A percentile compares a stretch with the other conserved stretches of the same genome.
Evolutionary conservation across 2,329 filamentous ascomycete genomes (phyloP).

Genomic region (Plenodomus lindquistii): DNA sequence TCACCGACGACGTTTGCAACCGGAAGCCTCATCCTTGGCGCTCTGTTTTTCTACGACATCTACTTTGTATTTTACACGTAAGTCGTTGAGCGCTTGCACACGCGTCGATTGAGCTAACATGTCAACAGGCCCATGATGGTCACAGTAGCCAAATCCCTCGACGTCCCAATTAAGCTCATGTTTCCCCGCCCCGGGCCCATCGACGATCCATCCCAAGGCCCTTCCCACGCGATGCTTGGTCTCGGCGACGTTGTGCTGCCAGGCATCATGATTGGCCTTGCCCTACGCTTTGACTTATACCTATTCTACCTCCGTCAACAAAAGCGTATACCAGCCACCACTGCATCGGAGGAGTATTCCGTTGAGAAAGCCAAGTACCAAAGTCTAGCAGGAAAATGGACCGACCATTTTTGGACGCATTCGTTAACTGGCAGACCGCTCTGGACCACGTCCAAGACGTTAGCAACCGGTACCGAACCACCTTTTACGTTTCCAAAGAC

Average conservation of each 20-base stretch:
- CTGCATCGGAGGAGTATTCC: constrained; percentile 11
- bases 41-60: constrained; percentile 93
- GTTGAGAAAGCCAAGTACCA: constrained; percentile 48
- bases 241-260: constrained; percentile 94
- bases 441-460: constrained; percentile 13
- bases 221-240: constrained; percentile 74
- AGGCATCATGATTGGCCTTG: constrained; percentile 85
- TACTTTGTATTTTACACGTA: constrained; percentile 86
- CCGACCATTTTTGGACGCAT: constrained; percentile 77
- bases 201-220: constrained; percentile 47
- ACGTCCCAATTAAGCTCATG: constrained; percentile 90
- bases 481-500: constrained; percentile 70
- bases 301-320: constrained; percentile 75
- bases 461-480: constrained; percentile 20
- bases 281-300: constrained; percentile 89
- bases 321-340: constrained; percentile 31
- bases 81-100: constrained; percentile 35
- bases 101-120: constrained; percentile 6
- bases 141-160: constrained; percentile 83
- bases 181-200: constrained; percentile 68
- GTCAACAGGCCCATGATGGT: constrained; percentile 72
- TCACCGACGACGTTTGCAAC: constrained; percentile 88
- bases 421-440: constrained; percentile 36
- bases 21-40: constrained; percentile 74
- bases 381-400: constrained; percentile 72